Conservation (phyloP, 139 green algal species). For the Diplosphaera chodatii region DNA sequence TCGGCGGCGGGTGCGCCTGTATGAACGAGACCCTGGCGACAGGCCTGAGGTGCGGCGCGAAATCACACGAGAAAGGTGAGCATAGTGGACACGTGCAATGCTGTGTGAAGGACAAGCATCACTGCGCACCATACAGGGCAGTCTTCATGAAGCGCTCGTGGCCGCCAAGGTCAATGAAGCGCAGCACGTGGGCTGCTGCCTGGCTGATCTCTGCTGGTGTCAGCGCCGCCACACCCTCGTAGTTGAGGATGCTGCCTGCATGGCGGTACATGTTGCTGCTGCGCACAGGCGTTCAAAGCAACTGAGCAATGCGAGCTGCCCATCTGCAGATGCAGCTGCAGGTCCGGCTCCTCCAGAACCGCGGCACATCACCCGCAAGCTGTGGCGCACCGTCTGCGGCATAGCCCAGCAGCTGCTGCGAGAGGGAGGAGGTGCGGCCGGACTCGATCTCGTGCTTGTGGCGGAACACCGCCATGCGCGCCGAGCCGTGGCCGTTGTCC, state of each 20-base stretch:
- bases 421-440: slow-evolving; percentile 66
- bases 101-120: no score
- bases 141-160: slow-evolving; percentile 79
- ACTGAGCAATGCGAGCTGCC: neutral
- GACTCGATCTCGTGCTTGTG: slow-evolving; percentile 87
- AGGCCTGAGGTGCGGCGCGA: no score
- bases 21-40: no score
- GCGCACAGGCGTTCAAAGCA: no score
- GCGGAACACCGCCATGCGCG: slow-evolving; percentile 66
- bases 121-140: slow-evolving; percentile 45
- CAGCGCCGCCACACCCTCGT: slow-evolving; percentile 36
- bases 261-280: no score
- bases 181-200: slow-evolving; percentile 41
- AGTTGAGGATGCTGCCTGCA: slow-evolving; percentile 57
- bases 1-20: no score
- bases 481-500: slow-evolving; percentile 67
- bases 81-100: no score
- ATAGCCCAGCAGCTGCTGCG: slow-evolving; percentile 65
- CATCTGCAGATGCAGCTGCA: no score
- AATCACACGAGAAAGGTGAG: no score
- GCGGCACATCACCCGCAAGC: no score
- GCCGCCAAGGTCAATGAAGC: slow-evolving; percentile 79
- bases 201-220: slow-evolving; percentile 43
- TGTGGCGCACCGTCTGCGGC: slow-evolving; percentile 38
- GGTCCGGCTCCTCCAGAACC: slow-evolving; percentile 47